Evolutionary conservation across 768 basidiomycete genomes (phyloP).

Genomic region (Tephrocybe sp.): DNA sequence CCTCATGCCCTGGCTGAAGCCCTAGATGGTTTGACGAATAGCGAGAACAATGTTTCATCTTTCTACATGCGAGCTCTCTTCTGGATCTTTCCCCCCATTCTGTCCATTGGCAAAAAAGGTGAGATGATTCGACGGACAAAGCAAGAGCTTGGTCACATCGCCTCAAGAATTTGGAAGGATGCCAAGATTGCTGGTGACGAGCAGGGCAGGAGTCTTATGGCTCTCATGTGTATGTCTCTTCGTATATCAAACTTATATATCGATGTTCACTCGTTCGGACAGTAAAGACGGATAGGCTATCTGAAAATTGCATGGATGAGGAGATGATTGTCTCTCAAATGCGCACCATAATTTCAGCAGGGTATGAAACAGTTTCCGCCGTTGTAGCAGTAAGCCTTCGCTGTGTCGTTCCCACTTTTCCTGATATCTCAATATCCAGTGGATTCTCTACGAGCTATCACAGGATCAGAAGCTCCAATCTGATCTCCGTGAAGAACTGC

Average conservation of each 20-base stretch:
- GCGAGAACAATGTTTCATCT: conserved; percentile 53
- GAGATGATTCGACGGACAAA: conserved; percentile 56
- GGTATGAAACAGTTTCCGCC: conserved; percentile 54
- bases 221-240: conserved; percentile 48
- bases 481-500: conserved; percentile 55
- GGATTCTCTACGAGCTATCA: conserved; percentile 67
- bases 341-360: conserved; percentile 64
- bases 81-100: conserved; percentile 56
- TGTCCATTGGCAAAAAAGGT: conserved; percentile 58
- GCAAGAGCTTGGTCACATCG: conserved; percentile 52
- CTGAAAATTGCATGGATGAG: conserved; percentile 41
- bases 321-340: conserved; percentile 58
- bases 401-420: neutral
- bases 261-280: no score
- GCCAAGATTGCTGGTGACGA: conserved; percentile 46
- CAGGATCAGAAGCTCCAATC: conserved; percentile 50
- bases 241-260: no score
- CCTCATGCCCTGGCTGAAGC: conserved; percentile 50
- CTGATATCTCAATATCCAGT: conserved; percentile 35
- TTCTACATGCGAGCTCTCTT: conserved; percentile 68
- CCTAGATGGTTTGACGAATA: conserved; percentile 61
- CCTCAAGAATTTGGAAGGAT: conserved; percentile 53
- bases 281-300: conserved; percentile 46
- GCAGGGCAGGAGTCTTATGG: conserved; percentile 49
- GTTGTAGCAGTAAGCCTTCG: conserved; percentile 35